Evolutionary conservation across 352 stramenopile genomes (phyloP), one percentile per base, ranked within the genome.

Genomic region (Thalassiosira exigua): DNA sequence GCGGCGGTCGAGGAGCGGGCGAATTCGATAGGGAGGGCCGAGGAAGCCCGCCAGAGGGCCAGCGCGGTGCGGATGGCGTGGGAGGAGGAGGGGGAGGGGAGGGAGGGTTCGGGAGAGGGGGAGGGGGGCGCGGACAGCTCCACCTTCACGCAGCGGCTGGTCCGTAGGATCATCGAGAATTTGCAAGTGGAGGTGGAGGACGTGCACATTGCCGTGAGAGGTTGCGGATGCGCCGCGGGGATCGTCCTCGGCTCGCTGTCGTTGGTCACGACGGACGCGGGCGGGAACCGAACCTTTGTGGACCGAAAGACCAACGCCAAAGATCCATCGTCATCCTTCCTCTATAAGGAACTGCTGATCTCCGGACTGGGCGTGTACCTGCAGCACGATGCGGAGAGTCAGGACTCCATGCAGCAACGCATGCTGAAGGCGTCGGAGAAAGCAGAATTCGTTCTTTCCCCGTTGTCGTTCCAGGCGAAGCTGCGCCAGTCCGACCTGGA

Each of bases 161-260:
- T 91, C 1, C 69, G 88, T 30, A 60, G 86, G 21, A 93, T 94
- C 26, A 73, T 93, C 24, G 88, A 94, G 66, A 94, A 94, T 80
- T 78, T 94, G 46, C 90, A 94, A 77, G 69, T 94, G 4, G 90
- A 94, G 75, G 84, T 94, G 9, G 62, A 85, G 39, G 73, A 92
- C 69, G 85, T 93, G 0, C 84, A 93, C 51, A 57, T 94, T 30
- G 62, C 71, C 5, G 27, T 94, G 1, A 56, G 61, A 41, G 79
- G 84, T 61, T 75, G 21, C 51, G 80, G 82, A 59, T 83, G 70
- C 69, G 62, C 81, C 5, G 80, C 85, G 2, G 90, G 90, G 14
- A 50, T 93, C 2, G 61, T 91, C 1, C 53, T 94, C 0, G 68
- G 84, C 14, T 91, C 79, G 2, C 61, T 94, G 36, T 84, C 73